Base-by-base conservation (phyloP, 2,329 filamentous ascomycete species). In the Colletotrichum euphorbiae region DNA sequence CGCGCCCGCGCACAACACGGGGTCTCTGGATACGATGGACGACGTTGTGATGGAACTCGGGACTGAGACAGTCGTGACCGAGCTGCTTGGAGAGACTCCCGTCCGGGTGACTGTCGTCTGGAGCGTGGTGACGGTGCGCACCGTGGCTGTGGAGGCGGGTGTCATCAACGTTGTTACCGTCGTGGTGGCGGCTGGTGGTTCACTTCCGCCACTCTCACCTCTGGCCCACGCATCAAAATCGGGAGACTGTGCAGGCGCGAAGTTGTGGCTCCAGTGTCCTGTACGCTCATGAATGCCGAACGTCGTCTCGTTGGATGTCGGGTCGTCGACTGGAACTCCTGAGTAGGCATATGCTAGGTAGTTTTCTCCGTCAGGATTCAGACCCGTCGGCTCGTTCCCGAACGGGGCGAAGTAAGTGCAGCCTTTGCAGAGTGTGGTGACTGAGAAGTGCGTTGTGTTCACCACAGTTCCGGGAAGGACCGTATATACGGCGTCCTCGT, bases 211-310 rank as follows among this genome's bases (percentile, higher is more conserved):
- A 17, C 62, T 38, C 9, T 42, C 61, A 13, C 57, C 59, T 9
- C 17, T 51, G 12, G 62, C 74, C 77, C 77, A 79, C 11, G 70
- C 62, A 28, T 67, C 62, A 60, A 82, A 82, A 45, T 77, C 64
- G 38, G 77, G 71, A 3, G 79, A 77, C 57, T 75, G 73, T 9
- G 77, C 77, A 1, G 71, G 70, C 8, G 70, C 71, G 51, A 81
- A 74, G 68, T 81, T 77, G 69, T 81, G 79, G 38, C 75, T 74
- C 77, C 79, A 81, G 71, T 81, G 81, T 51, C 79, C 80, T 45
- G 81, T 75, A 63, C 75, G 76, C 52, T 82, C 78, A 70, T 84
- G 82, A 69, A 82, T 82, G 66, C 77, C 76, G 69, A 84, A 83
- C 19, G 72, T 72, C 3, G 78, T 76, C 11, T 77, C 74, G 21